Base-by-base conservation (phyloP, 2,329 filamentous ascomycete species). In the Ceratocystis colombiana region DNA sequence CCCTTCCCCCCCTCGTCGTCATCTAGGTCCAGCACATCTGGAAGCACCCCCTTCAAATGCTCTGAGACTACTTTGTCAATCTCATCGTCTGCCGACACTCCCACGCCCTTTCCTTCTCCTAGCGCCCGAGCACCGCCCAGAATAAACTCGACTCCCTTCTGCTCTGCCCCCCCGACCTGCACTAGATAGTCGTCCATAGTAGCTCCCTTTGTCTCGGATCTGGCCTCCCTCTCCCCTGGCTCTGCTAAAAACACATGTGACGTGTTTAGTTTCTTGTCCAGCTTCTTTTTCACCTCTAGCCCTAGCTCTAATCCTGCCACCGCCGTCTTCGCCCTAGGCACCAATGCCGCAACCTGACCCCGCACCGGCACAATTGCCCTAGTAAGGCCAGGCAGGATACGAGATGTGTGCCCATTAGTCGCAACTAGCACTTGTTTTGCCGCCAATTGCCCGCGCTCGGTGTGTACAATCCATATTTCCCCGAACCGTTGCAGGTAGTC, bases 391-490 rank as follows among this genome's bases (percentile, higher is more conserved):
- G 89, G 89, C 1, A 93, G 76, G 3, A 96, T 79, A 68, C 86
- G 81, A 1, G 89, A 89, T 0, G 90, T 92, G 74, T 96, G 95
- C 2, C 79, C 92, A 72, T 96, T 96, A 0, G 88, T 93, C 3
- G 89, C 88, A 17, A 96, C 80, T 20, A 96, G 79, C 22, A 96
- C 83, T 44, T 82, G 80, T 12, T 77, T 76, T 0, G 90, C 79
- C 0, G 73, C 73, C 66, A 95, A 80, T 53, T 75, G 77, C n/a
- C 90, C 91, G 25, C 90, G 84, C 0, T 79, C 75, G 0, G 90
- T 95, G 61, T 84, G 77, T 0, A 90, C 76, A 0, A 79, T 78
- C 84, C 88, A 92, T 2, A 72, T 72, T 8, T 67, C 69, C 1
- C 68, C 71, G 33, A 69, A 64, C 5, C 70, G 74, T 68, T 80